Evolutionary conservation across 495 filamentous ascomycete genomes (phyloP).

Genomic region (Penicillium longicatenatum): DNA sequence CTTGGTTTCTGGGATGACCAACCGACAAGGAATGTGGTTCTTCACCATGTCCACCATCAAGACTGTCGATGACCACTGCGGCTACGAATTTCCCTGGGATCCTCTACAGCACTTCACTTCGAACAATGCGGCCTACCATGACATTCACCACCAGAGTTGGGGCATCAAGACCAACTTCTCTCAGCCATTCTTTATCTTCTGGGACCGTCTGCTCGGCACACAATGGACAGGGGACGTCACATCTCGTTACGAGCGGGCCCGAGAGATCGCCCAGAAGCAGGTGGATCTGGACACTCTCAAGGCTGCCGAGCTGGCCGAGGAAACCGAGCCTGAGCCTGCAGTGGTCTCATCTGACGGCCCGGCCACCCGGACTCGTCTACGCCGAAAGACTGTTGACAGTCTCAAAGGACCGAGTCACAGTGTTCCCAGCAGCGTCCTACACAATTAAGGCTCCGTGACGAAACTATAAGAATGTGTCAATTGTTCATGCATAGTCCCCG

Average conservation of each 20-base stretch:
- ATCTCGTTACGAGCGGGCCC: constrained; percentile 47
- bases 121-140: constrained; percentile 95
- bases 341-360: constrained; percentile 35
- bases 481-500: constrained; percentile 21
- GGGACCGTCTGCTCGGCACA: constrained; percentile 51
- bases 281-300: constrained; percentile 33
- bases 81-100: constrained; percentile 93
- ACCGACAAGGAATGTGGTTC: constrained; percentile 80
- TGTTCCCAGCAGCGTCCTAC: constrained; percentile 45
- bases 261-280: constrained; percentile 44
- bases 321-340: constrained; percentile 24
- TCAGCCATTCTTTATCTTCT: constrained; percentile 55
- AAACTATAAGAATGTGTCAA: constrained; percentile 16
- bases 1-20: constrained; percentile 72
- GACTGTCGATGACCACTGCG: constrained; percentile 96
- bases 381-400: constrained; percentile 45
- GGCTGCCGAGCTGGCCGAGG: constrained; percentile 16
- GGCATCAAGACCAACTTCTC: constrained; percentile 75
- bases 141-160: constrained; percentile 99
- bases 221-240: constrained; percentile 49
- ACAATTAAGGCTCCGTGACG: constrained; percentile 25
- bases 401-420: constrained; percentile 44
- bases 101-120: constrained; percentile 86
- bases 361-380: constrained; percentile 37
- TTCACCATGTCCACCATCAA: constrained; percentile 86